Evolutionary conservation across 2,329 filamentous ascomycete species (phyloP), one percentile per base, ranked within the genome.

Genomic region (Rhexocercosporidium sp.): DNA sequence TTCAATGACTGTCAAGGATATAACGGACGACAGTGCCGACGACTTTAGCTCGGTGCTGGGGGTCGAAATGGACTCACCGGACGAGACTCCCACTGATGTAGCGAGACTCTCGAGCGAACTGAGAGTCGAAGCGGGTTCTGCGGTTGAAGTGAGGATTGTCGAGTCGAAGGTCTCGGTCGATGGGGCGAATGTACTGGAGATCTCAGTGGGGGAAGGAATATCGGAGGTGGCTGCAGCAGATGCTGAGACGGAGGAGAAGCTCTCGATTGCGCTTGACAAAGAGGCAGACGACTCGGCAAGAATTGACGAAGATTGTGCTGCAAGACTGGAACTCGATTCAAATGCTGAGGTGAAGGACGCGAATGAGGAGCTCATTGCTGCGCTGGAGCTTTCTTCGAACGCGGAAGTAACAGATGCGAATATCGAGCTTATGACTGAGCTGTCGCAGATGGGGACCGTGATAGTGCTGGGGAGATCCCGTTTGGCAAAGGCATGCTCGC

Each of bases 241-340:
- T 31, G 59, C 44, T 20, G 27, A 49, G 11, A 16, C 27, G 7
- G 41, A 61, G 27, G 27, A 61, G 44, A 61, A 47, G 27, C 18
- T 49, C 12, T 49, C 41, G 14, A 37, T 49, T 3, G 56, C 37
- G 12, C 56, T 59, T 1, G 56, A 59, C 9, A 59, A 29, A 14
- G 56, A 59, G 14, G 56, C 20, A 41, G 56, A 59, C 7, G 56
- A 59, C n/a, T 59, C 56, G 2, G 56, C 56, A n/a, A 59, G 12
- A 8, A 25, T 12, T 1, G 56, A 59, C 12, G 53, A 57, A 39
- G 31, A 39, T 9, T 37, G 31, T 20, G 51, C 51, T 37, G n/a
- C 51, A 34, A 37, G 27, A 37, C 54, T 59, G 18, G 34, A 41
- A 29, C 56, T 59, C 7, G 37, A 25, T 6, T 59, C 56, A 8